Base-by-base conservation (phyloP, 1,284 basidiomycete species). In the Ganoderma lingzhi region DNA sequence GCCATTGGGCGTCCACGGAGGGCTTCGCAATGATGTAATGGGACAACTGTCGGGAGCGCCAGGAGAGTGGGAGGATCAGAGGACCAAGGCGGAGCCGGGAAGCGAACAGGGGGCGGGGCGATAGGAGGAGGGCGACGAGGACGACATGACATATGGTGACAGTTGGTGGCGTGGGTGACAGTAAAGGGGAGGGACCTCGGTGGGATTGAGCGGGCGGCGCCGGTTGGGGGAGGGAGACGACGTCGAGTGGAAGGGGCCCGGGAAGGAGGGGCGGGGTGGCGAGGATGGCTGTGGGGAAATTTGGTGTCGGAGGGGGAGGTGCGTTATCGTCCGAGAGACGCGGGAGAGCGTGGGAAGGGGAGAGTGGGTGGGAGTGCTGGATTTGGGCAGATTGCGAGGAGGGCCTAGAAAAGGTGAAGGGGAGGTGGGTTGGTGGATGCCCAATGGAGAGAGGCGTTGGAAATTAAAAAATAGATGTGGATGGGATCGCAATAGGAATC, bases 251-350 rank as follows among this genome's bases (percentile, higher is more conserved):
- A 2, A n/a, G n/a, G 45, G 23, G 23, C 23, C 23, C 23, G 23
- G 17, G 35, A 17, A 23, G 17, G 30, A 60, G 62, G 44, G 48
- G 42, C 51, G 51, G 64, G 41, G 39, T 35, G 35, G 35, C 35
- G 45, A 19, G 44, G 53, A 30, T 17, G 51, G 51, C 51, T 32
- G 55, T 59, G 56, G 56, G 32, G 9, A 35, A 35, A 35, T 23
- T 28, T 9, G 56, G 42, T 15, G 44, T 37, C 28, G 60, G 62
- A 19, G 63, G 59, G 32, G 56, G 67, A 44, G 69, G 60, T 64
- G 63, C 68, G 74, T 68, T 70, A 76, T 71, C 70, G 72, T 76
- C 75, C 75, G 75, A 74, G 63, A 69, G 71, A 70, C 48, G 69
- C 75, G 75, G 75, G 70, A 66, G 62, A 58, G 67, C 42, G 63